Evolutionary conservation across 495 filamentous ascomycete species (phyloP).

Genomic region (Penicillium bialowiezense): DNA sequence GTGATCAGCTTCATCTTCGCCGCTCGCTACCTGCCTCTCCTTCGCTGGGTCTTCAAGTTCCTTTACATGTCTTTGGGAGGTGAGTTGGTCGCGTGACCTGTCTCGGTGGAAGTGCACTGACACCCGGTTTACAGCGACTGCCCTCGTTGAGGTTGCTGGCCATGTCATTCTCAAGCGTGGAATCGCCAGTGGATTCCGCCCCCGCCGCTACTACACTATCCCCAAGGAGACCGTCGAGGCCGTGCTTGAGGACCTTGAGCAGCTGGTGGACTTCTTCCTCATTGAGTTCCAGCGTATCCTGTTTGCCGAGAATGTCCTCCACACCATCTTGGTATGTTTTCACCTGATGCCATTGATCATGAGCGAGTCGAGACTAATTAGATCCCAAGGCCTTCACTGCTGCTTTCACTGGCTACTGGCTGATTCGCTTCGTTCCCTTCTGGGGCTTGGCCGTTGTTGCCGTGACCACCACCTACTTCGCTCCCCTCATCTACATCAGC

Average conservation of each 20-base stretch:
- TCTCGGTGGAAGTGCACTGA: conserved; percentile 10
- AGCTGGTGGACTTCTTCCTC: conserved; percentile 94
- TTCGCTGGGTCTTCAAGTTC: conserved; percentile 85
- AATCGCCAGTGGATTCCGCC: conserved; percentile 81
- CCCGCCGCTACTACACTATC: conserved; percentile 88
- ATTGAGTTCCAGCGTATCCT: conserved; percentile 94
- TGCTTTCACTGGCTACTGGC: conserved; percentile 84
- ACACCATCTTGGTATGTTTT: conserved; percentile 70
- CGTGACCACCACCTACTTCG: conserved; percentile 74
- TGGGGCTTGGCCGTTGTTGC: conserved; percentile 85
- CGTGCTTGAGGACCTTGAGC: conserved; percentile 79
- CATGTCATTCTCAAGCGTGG: conserved; percentile 73
- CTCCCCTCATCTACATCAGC: conserved; percentile 84
- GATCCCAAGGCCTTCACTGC: conserved; percentile 67
- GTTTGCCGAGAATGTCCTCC: conserved; percentile 88
- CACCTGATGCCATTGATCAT: conserved; percentile 4
- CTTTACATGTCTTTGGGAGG: conserved; percentile 67
- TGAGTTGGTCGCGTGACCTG: conserved; percentile 38
- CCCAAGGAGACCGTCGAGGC: conserved; percentile 79
- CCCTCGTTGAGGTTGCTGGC: conserved; percentile 72
- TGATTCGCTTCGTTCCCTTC: conserved; percentile 89
- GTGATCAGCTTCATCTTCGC: conserved; percentile 80
- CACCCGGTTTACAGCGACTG: conserved; percentile 52
- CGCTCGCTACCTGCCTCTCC: conserved; percentile 82
- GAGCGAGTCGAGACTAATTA: conserved; percentile 8